phyloP scores from a whole-genome alignment of 306 rosid genomes.

The Notholithocarpus densiflorus region DNA sequence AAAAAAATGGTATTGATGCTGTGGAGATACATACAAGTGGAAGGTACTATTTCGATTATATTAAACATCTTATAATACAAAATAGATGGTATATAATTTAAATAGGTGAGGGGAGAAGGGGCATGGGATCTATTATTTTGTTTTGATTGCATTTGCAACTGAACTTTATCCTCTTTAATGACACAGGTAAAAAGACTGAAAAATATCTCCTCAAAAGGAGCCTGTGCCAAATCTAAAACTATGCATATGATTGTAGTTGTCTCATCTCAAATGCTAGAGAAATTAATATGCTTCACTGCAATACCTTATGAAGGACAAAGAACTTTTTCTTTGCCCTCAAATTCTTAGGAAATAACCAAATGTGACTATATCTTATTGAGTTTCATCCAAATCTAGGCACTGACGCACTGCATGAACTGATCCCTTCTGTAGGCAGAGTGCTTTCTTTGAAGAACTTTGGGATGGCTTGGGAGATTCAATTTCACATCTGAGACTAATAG shows the following conservation, averaged over 20 bases:
- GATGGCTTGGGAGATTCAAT: conserved; percentile 62
- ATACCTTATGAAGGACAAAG: not conserved
- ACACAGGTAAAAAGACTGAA: not conserved
- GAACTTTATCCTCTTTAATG: not conserved
- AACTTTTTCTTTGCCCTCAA: not conserved
- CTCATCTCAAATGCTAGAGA: not conserved
- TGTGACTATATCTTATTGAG: not conserved
- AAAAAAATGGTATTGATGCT: conserved; percentile 69
- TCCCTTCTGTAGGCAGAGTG: conserved; percentile 44
- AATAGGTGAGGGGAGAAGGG: not conserved
- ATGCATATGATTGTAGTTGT: not conserved
- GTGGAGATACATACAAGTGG: conserved; percentile 89
- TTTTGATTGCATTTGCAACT: not conserved
- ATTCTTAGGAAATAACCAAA: not conserved
- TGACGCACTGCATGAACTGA: conserved; percentile 4
- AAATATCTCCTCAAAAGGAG: not conserved
- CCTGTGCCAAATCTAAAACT: not conserved
- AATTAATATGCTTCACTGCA: not conserved
- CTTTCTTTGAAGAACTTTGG: conserved; percentile 68
- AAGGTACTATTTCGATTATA: conserved; percentile 45
- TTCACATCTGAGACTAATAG: conserved; percentile 53
- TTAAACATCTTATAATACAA: not conserved
- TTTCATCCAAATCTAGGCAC: conserved; percentile 7
- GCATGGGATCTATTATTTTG: not conserved
- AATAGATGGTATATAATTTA: not conserved